Evolutionary conservation across 1,284 basidiomycete species (phyloP).

Genomic region (Ganoderma lingzhi): DNA sequence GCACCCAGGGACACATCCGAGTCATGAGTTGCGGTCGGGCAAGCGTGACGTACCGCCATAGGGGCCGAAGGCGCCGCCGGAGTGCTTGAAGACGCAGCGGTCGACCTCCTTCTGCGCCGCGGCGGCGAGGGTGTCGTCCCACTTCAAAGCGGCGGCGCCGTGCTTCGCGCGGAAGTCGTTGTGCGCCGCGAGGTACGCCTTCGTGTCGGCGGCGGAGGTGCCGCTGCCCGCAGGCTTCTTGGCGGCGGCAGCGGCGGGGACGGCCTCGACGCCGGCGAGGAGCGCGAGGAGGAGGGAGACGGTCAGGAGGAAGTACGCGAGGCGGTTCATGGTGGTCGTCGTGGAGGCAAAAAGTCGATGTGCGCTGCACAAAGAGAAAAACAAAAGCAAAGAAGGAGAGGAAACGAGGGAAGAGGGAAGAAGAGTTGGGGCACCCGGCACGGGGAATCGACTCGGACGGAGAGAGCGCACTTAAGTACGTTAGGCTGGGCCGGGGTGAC

Average conservation of each 20-base stretch:
- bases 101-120: no score
- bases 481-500: background rate
- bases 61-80: no score
- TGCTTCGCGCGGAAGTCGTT: no score
- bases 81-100: no score
- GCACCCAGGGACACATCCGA: no score
- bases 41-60: no score
- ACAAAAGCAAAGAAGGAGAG: conserved; percentile 32
- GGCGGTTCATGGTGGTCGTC: conserved; percentile 49
- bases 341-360: conserved; percentile 24
- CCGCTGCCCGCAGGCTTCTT: conserved; percentile 15
- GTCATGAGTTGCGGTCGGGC: no score
- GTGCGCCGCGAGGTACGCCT: conserved; percentile 55
- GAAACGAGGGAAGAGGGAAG: conserved; percentile 27
- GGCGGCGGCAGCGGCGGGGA: conserved; percentile 46
- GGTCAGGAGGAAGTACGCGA: conserved; percentile 47
- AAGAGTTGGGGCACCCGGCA: conserved; percentile 15
- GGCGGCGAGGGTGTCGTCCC: no score
- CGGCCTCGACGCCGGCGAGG: conserved; percentile 46
- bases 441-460: conserved; percentile 24
- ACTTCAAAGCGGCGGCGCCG: no score
- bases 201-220: conserved; percentile 42
- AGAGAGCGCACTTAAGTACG: conserved; percentile 16
- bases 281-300: conserved; percentile 49
- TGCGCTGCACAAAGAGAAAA: conserved; percentile 30